phyloP scores from a whole-genome alignment of 2,329 filamentous ascomycete genomes.

The Neofusicoccum cordaticola region DNA sequence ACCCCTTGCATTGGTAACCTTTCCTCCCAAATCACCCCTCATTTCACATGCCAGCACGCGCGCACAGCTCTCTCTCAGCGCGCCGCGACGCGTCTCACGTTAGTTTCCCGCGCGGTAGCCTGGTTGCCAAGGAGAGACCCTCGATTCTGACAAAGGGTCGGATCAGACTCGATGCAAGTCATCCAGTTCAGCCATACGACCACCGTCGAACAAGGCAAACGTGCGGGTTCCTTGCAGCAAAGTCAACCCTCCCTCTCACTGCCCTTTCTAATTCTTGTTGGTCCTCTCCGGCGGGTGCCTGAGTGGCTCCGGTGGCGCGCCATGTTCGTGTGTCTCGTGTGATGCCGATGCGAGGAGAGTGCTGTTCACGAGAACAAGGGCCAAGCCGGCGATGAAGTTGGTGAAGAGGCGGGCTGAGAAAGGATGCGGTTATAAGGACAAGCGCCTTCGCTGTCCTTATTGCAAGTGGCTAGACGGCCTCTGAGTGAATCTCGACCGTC shows the following conservation, averaged over 20 bases:
- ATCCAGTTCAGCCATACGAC: neutral
- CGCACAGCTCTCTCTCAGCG: neutral
- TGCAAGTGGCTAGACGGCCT: neutral
- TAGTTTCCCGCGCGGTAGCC: neutral
- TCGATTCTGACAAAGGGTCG: neutral
- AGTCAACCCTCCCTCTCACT: neutral
- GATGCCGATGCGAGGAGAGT: constrained; percentile 1
- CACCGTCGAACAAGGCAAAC: neutral
- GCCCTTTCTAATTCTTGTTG: neutral
- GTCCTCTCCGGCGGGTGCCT: neutral
- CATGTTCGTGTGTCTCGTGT: neutral
- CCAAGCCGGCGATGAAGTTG: neutral
- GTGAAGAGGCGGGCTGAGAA: neutral
- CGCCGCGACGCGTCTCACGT: neutral
- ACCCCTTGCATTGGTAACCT: neutral
- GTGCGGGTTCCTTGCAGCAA: neutral
- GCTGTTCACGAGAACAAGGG: neutral
- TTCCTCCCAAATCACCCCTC: neutral
- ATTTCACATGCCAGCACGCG: neutral
- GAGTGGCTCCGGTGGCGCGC: neutral
- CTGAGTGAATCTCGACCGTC: neutral
- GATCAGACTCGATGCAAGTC: neutral
- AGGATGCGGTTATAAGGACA: neutral
- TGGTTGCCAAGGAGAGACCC: neutral
- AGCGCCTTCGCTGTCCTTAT: neutral